Evolutionary conservation across 2,329 filamentous ascomycete genomes (phyloP).

Genomic region (Blastomyces gilchristii): DNA sequence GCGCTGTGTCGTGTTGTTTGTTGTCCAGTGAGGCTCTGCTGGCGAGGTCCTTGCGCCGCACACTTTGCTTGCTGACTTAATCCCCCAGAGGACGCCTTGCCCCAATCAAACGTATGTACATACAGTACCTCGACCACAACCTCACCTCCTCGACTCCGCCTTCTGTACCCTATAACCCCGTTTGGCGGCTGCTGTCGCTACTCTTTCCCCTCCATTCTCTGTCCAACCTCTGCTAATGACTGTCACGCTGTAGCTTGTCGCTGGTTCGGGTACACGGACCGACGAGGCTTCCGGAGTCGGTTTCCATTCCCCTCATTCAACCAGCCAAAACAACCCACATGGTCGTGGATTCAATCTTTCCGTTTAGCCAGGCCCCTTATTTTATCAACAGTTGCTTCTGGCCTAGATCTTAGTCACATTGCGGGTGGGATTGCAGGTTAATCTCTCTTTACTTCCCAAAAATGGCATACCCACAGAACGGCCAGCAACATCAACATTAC

Average conservation of each 20-base stretch:
- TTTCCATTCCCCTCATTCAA: neutral
- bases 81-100: neutral
- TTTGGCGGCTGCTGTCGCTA: neutral
- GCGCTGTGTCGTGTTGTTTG: neutral
- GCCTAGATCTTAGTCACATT: neutral
- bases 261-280: neutral
- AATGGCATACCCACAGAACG: slow-evolving; percentile 50
- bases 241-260: neutral
- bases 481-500: slow-evolving; percentile 35
- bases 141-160: neutral
- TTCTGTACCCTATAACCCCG: neutral
- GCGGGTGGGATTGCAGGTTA: neutral
- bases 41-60: neutral
- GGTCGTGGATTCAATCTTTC: neutral
- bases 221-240: neutral
- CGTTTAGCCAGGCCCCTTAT: neutral
- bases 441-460: slow-evolving; percentile 10
- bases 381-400: slow-evolving; percentile 1
- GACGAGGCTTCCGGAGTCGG: neutral
- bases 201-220: neutral
- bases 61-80: neutral
- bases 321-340: neutral
- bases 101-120: neutral
- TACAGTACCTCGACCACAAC: neutral
- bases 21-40: neutral